Percentiles rank a stretch among this genome's conserved stretches.
Evolutionary conservation across 2,329 filamentous ascomycete genomes (phyloP).

Genomic region (Xylariaceae sp.): DNA sequence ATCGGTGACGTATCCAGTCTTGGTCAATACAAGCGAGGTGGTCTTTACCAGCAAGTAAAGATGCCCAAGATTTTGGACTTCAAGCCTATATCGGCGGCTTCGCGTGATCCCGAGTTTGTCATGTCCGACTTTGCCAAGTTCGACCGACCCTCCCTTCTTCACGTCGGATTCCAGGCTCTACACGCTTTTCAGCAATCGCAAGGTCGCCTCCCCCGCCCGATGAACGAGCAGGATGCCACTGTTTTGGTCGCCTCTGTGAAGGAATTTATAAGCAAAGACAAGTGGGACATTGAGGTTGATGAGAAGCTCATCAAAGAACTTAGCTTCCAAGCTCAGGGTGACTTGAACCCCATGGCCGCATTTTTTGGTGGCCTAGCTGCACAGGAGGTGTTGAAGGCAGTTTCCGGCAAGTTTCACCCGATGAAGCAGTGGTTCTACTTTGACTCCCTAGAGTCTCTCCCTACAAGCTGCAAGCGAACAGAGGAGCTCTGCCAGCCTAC

Average conservation of each 20-base stretch:
- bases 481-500: slow-evolving; percentile 85
- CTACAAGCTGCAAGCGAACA: slow-evolving; percentile 67
- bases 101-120: slow-evolving; percentile 84
- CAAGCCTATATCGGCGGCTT: slow-evolving; percentile 69
- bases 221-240: slow-evolving; percentile 78
- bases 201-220: slow-evolving; percentile 72
- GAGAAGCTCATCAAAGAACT: slow-evolving; percentile 91
- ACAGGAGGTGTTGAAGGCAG: slow-evolving; percentile 92
- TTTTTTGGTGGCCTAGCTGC: slow-evolving; percentile 92
- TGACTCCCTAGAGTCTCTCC: slow-evolving; percentile 93
- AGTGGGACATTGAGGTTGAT: slow-evolving; percentile 77
- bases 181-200: slow-evolving; percentile 78
- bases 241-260: slow-evolving; percentile 74
- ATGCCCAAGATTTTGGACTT: slow-evolving; percentile 95
- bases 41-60: slow-evolving; percentile 93
- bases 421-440: slow-evolving; percentile 96
- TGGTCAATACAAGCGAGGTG: slow-evolving; percentile 82
- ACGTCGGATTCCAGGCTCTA: slow-evolving; percentile 87
- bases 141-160: slow-evolving; percentile 86
- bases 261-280: slow-evolving; percentile 68
- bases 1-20: slow-evolving; percentile 89
- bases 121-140: slow-evolving; percentile 98
- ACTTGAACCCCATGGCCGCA: slow-evolving; percentile 86
- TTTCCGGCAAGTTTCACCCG: slow-evolving; percentile 97
- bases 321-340: slow-evolving; percentile 89